Conservation (phyloP, 2,329 filamentous ascomycete species). For the Gaeumannomyces tritici region DNA sequence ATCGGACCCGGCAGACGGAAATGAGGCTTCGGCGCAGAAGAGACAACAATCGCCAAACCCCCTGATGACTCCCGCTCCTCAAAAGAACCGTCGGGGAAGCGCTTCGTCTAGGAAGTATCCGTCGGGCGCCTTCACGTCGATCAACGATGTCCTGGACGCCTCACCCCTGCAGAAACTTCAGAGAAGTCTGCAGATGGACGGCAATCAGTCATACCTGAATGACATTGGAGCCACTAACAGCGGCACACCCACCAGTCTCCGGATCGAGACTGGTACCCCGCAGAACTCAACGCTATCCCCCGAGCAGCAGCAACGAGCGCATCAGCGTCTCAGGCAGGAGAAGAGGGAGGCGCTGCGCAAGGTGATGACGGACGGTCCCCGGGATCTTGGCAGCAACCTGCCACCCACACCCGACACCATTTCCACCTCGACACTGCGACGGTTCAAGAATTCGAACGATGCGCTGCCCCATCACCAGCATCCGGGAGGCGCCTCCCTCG, state of each 20-base stretch:
- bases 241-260: slow-evolving; percentile 9
- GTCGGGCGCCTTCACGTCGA: slow-evolving; percentile 30
- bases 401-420: slow-evolving; percentile 53
- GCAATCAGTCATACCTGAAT: not conserved
- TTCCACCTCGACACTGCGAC: slow-evolving; percentile 42
- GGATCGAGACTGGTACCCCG: slow-evolving; percentile 9
- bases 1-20: slow-evolving; percentile 8
- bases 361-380: slow-evolving; percentile 37
- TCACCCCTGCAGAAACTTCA: slow-evolving; percentile 44
- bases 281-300: slow-evolving; percentile 7
- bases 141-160: slow-evolving; percentile 33
- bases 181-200: slow-evolving; percentile 13
- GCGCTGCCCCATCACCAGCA: slow-evolving; percentile 22
- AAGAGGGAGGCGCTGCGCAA: slow-evolving; percentile 37
- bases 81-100: slow-evolving; percentile 11
- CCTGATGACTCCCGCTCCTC: slow-evolving; percentile 12
- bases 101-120: slow-evolving; percentile 17
- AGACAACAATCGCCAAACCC: not conserved
- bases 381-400: slow-evolving; percentile 30
- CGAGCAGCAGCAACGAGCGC: slow-evolving; percentile 1
- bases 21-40: not conserved
- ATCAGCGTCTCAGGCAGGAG: slow-evolving; percentile 25
- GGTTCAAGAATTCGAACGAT: slow-evolving; percentile 41
- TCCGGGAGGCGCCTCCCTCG: slow-evolving; percentile 16
- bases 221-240: slow-evolving; percentile 13